A percentile compares a stretch with the other conserved stretches of the same genome.
These are phyloP conservation scores for Telfairia occidentalis DNA, from an alignment of 331 rosid genomes.

Conservation along the genomic window DNA sequence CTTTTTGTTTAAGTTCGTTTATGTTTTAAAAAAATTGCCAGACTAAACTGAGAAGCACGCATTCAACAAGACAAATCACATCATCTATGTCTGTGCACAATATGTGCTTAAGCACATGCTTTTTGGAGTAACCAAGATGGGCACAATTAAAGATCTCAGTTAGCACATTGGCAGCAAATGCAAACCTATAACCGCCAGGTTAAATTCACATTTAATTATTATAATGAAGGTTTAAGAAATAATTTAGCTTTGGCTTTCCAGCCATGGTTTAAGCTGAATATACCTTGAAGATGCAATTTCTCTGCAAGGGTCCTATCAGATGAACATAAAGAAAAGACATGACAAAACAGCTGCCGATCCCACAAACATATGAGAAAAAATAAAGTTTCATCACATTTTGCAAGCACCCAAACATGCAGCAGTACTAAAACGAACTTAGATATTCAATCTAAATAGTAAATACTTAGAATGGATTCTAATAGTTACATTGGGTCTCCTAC, in stretches of 20 bases:
- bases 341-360: not conserved
- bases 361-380: not conserved
- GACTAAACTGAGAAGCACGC: not conserved
- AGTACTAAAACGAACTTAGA: not conserved
- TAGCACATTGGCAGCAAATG: no score
- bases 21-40: not conserved
- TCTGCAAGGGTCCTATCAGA: not conserved
- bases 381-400: not conserved
- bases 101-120: not conserved
- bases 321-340: not conserved
- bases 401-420: slow-evolving; percentile 1
- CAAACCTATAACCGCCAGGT: no score
- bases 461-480: not conserved
- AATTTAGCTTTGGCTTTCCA: not conserved
- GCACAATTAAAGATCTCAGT: not conserved
- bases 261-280: not conserved
- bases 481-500: not conserved
- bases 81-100: not conserved
- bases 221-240: not conserved
- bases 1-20: not conserved
- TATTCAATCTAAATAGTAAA: not conserved
- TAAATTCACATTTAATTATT: not conserved
- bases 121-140: not conserved
- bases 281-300: not conserved
- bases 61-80: not conserved